Evolutionary conservation across 208 protist species (phyloP).

Genomic region (Leishmania major): DNA sequence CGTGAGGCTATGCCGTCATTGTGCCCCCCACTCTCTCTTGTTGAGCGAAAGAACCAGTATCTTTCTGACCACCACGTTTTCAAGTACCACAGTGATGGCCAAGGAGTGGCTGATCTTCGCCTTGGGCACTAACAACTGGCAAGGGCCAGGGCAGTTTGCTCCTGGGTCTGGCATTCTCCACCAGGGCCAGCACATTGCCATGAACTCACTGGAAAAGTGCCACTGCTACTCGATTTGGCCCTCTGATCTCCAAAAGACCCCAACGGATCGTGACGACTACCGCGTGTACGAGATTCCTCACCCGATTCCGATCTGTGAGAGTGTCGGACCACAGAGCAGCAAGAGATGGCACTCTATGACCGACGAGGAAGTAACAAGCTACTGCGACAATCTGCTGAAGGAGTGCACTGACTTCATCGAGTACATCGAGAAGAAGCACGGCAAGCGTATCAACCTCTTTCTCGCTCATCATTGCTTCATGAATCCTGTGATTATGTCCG

Average conservation of each 20-base stretch:
- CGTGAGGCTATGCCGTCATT: conserved; percentile 6
- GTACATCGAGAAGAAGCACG: conserved; percentile 71
- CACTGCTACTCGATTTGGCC: conserved; percentile 81
- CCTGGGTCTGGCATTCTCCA: conserved; percentile 83
- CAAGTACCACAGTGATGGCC: conserved; percentile 35
- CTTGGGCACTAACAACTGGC: conserved; percentile 84
- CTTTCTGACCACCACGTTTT: conserved; percentile 16
- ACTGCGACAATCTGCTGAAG: conserved; percentile 52
- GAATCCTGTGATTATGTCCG: conserved; percentile 74
- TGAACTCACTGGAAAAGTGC: conserved; percentile 53
- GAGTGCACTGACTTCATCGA: conserved; percentile 65
- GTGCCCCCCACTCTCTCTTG: conserved; percentile 4
- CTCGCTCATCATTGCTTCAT: conserved; percentile 81
- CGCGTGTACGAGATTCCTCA: conserved; percentile 76
- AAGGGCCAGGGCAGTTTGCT: conserved; percentile 67
- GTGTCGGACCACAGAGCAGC: conserved; percentile 72
- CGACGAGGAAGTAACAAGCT: conserved; percentile 57
- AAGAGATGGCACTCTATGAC: conserved; percentile 80
- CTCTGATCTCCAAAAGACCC: conserved; percentile 66
- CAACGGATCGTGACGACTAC: conserved; percentile 62
- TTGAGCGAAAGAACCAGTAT: background rate
- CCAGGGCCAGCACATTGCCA: conserved; percentile 66
- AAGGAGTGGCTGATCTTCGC: conserved; percentile 73
- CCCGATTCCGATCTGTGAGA: conserved; percentile 81
- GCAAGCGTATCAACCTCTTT: conserved; percentile 59